Base-by-base conservation (phyloP, 306 rosid species). In the Adenanthera pavonina region DNA sequence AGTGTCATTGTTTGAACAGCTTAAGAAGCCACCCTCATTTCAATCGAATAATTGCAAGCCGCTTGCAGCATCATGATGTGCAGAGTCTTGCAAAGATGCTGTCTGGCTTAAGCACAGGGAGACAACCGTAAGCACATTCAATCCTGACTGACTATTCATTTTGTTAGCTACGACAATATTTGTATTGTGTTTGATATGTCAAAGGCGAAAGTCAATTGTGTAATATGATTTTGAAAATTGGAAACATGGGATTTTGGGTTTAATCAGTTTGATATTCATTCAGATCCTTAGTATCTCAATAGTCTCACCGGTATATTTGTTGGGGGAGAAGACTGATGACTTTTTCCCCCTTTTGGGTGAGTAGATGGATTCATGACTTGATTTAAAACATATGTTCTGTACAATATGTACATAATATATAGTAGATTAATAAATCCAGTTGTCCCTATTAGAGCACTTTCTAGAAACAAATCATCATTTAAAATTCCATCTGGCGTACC, bases 11-110 rank as follows among this genome's bases (percentile, higher is more conserved):
- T 20, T 85, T 82, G 43, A 75, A 75, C 93, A 95, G 99, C 88
- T 90, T 95, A 82, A 87, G 94, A 87, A 88, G 85, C 65, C 99
- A 95, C 81, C 99, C 97, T 47, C 90, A 85, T 88, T 93, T 88
- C 82, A 79, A 67, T 83, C 87, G 67, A 78, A 89, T 90, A 78
- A 74, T 85, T 59, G 53, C 84, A 56, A 84, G 89, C 80, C 97
- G 99, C 80, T 83, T 79, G 86, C 83, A 80, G 78, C 97, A 93
- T 73, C 87, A 85, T 74, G 89, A 91, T 60, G 76, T 84, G 80
- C 88, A 20, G 53, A 78, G 70, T 84, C 97, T 93, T 77, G 94
- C 97, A 40, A 88, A 87, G 82, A 77, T 92, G 80, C 86, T 95
- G 44, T 89, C 99, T 76, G 90, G 89, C 74, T 79, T 88, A 57